Evolutionary conservation across 805 yeast genomes (phyloP).

Genomic region (Wickerhamomyces chaumierensis): DNA sequence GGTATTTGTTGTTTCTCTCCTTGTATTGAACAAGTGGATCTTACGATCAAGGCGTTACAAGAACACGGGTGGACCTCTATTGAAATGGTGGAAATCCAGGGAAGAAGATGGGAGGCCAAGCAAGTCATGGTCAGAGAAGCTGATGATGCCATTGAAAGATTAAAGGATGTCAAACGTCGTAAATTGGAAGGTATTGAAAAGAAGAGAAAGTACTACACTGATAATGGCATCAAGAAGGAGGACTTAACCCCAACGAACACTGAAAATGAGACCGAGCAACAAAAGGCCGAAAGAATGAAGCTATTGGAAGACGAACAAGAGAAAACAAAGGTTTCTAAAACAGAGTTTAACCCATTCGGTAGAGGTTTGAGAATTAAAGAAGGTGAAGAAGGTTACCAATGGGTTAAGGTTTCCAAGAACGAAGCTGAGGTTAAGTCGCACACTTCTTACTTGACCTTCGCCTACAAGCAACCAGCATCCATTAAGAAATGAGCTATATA

Average conservation of each 20-base stretch:
- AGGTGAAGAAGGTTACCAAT: slow-evolving; percentile 70
- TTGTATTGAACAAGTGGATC: slow-evolving; percentile 92
- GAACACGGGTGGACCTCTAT: slow-evolving; percentile 72
- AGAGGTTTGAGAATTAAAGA: slow-evolving; percentile 75
- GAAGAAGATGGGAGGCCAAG: slow-evolving; percentile 80
- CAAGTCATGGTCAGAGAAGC: slow-evolving; percentile 76
- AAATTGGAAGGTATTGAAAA: slow-evolving; percentile 55
- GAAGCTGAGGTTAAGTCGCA: slow-evolving; percentile 87
- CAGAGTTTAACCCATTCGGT: slow-evolving; percentile 86
- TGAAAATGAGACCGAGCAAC: slow-evolving; percentile 13
- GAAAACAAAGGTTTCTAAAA: slow-evolving; percentile 23
- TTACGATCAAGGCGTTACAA: slow-evolving; percentile 68
- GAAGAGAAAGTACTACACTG: slow-evolving; percentile 25
- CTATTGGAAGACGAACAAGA: slow-evolving; percentile 15
- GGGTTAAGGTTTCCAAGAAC: slow-evolving; percentile 77
- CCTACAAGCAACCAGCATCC: slow-evolving; percentile 31
- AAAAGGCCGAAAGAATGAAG: slow-evolving; percentile 15
- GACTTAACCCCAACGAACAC: background rate
- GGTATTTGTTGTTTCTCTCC: slow-evolving; percentile 94
- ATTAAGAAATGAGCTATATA: background rate
- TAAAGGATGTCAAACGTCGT: slow-evolving; percentile 69
- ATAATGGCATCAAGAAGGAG: slow-evolving; percentile 6
- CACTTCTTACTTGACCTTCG: slow-evolving; percentile 90
- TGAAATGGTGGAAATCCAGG: slow-evolving; percentile 87
- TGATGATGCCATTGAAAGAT: slow-evolving; percentile 68